Conservation (phyloP, 371 early-diverging fungal genomes). For the Blakeslea trispora region DNA sequence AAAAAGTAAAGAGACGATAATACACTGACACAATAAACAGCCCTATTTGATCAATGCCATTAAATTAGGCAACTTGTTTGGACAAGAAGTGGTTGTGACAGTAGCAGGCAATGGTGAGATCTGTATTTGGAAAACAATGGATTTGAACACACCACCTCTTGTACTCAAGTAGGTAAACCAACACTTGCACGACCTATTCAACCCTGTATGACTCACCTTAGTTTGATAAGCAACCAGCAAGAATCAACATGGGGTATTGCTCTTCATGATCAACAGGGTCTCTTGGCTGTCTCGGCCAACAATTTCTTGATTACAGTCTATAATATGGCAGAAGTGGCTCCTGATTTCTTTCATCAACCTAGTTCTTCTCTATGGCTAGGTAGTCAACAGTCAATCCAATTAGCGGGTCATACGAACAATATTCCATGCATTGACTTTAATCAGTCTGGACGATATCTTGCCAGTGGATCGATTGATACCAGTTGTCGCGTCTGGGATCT, state of each 20-base stretch:
- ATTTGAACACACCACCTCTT: slow-evolving; percentile 47
- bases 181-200: too few relatives aligned
- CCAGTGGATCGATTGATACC: slow-evolving; percentile 59
- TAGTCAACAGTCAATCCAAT: slow-evolving; percentile 14
- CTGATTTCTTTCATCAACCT: slow-evolving; percentile 16
- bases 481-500: slow-evolving; percentile 56
- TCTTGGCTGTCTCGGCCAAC: slow-evolving; percentile 66
- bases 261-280: slow-evolving; percentile 48
- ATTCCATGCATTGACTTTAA: slow-evolving; percentile 64
- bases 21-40: slow-evolving; percentile 7
- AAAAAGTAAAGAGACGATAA: background rate
- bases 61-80: slow-evolving; percentile 48
- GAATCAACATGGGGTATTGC: slow-evolving; percentile 69
- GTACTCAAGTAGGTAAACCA: slow-evolving; percentile 29
- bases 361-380: slow-evolving; percentile 12
- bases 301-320: slow-evolving; percentile 56
- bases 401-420: slow-evolving; percentile 63
- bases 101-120: slow-evolving; percentile 58
- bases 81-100: slow-evolving; percentile 52
- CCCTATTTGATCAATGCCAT: slow-evolving; percentile 60
- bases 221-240: slow-evolving; percentile 21
- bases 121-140: slow-evolving; percentile 51
- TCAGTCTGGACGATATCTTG: slow-evolving; percentile 54
- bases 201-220: background rate
- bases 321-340: slow-evolving; percentile 33